Evolutionary conservation across 306 rosid genomes (phyloP), one percentile per base, ranked within the genome.

Genomic region (Cicer pinnatifidum): DNA sequence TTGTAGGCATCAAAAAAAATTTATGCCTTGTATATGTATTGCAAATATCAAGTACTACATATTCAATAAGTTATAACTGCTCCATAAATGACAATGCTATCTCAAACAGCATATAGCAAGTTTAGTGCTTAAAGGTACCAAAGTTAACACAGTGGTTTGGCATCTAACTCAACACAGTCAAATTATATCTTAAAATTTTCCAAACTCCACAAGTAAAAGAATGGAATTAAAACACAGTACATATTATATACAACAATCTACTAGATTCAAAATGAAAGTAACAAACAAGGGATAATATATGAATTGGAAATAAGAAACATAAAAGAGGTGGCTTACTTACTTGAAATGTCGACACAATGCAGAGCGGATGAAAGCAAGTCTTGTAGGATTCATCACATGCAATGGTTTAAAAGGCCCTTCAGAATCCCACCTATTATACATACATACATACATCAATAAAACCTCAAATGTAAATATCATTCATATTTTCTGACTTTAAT

Each of bases 351-450:
- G 87, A 79, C 96, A 94, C 35, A 94, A 86, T n/a, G 88, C 86
- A 64, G 93, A 89, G 7, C 99, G 86, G 54, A 94, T 81, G 74
- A 94, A 91, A 62, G 92, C 91, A 63, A 94, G 85, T 79, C 97
- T 87, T 43, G 95, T 81, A n/a, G 99, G 96, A 85, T 94, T 94
- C 89, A 94, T 68, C 66, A 57, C 76, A 82, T 94, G 99, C 80
- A 94, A 78, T 15, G 99, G 97, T 75, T 91, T 91, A 76, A 89
- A 91, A 1, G 96, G 96, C 6, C 99, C 97, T 83, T 87, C 96
- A 38, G 93, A 87, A 81, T 94, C 95, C 99, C 99, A 91, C 96
- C 97, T 94, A 82, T 20, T 61, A 28, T 3, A 59, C 43, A 11
- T 1, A 72, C 43, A 11, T 1, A 72, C 71, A 71, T 9, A 28